A percentile compares a stretch with the other conserved stretches of the same genome.
phyloP scores from a whole-genome alignment of 2,329 filamentous ascomycete species.

The Claviceps pusilla region DNA sequence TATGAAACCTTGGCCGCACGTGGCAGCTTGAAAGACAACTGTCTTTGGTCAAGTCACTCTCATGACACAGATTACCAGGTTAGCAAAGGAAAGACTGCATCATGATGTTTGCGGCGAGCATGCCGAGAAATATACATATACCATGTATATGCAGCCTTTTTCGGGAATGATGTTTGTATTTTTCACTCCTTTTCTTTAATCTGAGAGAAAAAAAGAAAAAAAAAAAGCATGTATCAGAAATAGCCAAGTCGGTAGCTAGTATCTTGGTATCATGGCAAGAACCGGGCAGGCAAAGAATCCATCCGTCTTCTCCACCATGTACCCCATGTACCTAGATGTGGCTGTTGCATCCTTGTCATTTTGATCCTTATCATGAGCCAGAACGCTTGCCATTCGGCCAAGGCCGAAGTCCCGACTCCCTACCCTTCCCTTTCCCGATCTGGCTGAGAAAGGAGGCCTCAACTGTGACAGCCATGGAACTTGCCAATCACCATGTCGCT shows the following conservation, averaged over 20 bases:
- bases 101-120: neutral
- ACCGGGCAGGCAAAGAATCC: neutral
- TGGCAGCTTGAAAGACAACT: neutral
- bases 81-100: neutral
- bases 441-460: neutral
- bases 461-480: too few species aligned
- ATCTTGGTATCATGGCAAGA: neutral
- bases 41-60: neutral
- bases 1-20: too few species aligned
- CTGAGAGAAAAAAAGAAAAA: too few species aligned
- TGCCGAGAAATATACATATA: neutral
- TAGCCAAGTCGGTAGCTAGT: too few species aligned
- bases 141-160: too few species aligned
- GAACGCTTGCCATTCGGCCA: neutral
- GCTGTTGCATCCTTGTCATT: neutral
- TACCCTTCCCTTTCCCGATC: neutral
- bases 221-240: neutral
- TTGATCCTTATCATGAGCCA: neutral
- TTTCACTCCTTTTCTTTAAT: too few species aligned
- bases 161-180: too few species aligned
- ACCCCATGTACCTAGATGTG: neutral
- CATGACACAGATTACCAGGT: neutral
- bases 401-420: neutral
- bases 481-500: too few species aligned
- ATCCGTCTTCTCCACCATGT: neutral